Conservation (phyloP, 441 rosid species). For the Iberis amara region DNA sequence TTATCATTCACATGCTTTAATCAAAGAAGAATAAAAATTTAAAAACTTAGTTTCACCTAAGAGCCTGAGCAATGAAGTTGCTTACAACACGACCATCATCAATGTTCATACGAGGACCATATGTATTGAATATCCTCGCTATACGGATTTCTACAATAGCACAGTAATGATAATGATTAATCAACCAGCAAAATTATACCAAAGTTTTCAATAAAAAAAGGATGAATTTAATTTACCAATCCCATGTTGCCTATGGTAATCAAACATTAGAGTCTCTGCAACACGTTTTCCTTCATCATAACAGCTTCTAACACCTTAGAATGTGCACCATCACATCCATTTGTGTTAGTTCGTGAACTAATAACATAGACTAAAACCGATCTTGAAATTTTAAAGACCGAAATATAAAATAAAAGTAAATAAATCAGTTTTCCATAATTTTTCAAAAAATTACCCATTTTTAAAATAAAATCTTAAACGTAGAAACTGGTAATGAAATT, state of each 20-base stretch:
- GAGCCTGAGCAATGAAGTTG: slow-evolving; percentile 94
- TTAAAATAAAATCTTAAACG: too few relatives aligned
- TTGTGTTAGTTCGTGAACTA: neutral
- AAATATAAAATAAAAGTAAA: too few relatives aligned
- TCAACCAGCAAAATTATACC: neutral
- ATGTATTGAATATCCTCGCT: slow-evolving; percentile 96
- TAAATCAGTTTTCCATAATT: too few relatives aligned
- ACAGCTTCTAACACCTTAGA: slow-evolving; percentile 70
- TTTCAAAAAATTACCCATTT: too few relatives aligned
- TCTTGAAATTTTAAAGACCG: too few relatives aligned
- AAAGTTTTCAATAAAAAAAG: neutral
- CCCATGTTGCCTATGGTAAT: slow-evolving; percentile 97
- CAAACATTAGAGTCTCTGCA: slow-evolving; percentile 97
- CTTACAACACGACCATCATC: slow-evolving; percentile 99
- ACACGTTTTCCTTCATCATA: slow-evolving; percentile 97
- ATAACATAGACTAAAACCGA: too few relatives aligned
- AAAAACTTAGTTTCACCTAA: slow-evolving; percentile 44
- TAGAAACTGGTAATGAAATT: too few relatives aligned
- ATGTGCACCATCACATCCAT: slow-evolving; percentile 17
- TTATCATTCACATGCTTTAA: too few relatives aligned
- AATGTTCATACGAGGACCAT: slow-evolving; percentile 97
- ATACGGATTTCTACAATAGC: slow-evolving; percentile 61
- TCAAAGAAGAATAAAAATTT: neutral
- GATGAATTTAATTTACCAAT: slow-evolving; percentile 48
- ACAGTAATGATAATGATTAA: neutral